Base-by-base conservation (phyloP, 768 basidiomycete species). In the Tephrocybe sp. region DNA sequence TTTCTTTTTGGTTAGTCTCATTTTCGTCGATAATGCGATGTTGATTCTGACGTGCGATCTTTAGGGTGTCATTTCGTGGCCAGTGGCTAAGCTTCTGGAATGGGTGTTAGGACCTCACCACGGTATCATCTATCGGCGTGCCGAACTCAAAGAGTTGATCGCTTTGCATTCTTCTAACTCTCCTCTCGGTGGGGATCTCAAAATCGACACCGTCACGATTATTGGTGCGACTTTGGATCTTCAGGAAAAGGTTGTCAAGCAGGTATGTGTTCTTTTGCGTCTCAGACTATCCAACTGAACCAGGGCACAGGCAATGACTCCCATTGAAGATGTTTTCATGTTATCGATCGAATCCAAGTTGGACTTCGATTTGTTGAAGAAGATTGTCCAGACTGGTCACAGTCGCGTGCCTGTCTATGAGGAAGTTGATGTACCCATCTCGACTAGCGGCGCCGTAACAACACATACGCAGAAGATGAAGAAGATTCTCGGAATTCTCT, bases 141-240 rank as follows among this genome's bases (percentile, higher is more conserved):
- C 78, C 50, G 89, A 96, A 62, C 76, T 96, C 24, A 92, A 94
- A 60, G 92, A 95, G 62, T 71, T 96, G 22, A 93, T 96, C 50
- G 90, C 91, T 1, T 83, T 95, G 81, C 93, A 96, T 55, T 84
- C 84, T 2, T 81, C 79, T 0, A 76, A 77, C 26, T 85, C 80
- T 5, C 74, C 84, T 0, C 86, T 85, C 50, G 92, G 91, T 11
- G 93, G 93, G 9, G 93, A 96, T 63, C 72, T 95, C 36, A 87
- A 90, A 60, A 80, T 71, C 1, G 92, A 95, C 61, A 95, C 92
- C 0, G 89, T 94, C 43, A 84, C 85, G 1, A 94, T 95, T 64
- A 92, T 94, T 31, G 91, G 92, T 15, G 89, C 89, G 1, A 91
- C 91, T 0, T 80, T 96, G 19, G 92, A 94, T 62, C 67, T 96